Base-by-base conservation (phyloP, 148 eudicot genomes). In the Dysphania ambrosioides region DNA sequence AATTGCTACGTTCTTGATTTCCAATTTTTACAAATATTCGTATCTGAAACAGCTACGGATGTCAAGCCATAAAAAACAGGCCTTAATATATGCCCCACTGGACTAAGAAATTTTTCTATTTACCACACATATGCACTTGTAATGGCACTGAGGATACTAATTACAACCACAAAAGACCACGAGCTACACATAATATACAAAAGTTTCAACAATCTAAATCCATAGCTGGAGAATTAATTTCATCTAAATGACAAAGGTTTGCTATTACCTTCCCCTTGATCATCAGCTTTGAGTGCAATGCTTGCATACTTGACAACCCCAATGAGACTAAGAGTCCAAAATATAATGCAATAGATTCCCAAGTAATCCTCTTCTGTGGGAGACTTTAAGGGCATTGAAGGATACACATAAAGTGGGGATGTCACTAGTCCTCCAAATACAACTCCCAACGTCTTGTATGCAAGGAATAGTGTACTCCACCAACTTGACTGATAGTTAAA, bases 391-490 rank as follows among this genome's bases (percentile, higher is more conserved):
- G 78, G 85, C 88, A 90, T 84, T 16, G 94, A 87, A 51, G 94
- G 91, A 68, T 84, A 87, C 1, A 88, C 91, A 79, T 88, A 86
- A 27, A 88, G 87, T 36, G 91, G 91, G 49, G 91, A 88, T 47
- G 91, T 88, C 70, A 86, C 91, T 12, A 88, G 83, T 38, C 89
- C 91, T 62, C 91, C 91, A 75, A 86, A 88, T 35, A 88, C 91
- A 32, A 86, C 91, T 68, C 91, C 91, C 68, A 88, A 18, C 24
- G 91, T 79, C 82, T 75, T 86, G 86, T 86, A 88, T 49, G 91
- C 87, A 51, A 86, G 83, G 27, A 78, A n/a, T 15, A 84, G 47
- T 31, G 84, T 87, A 40, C 53, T 73, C 85, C 89, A 79, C 76
- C 55, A 38, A 3, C 77, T 70, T 6, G 66, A 32, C 75, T 76